phyloP scores from a whole-genome alignment of 2,329 filamentous ascomycete genomes.

The Fusarium compactum region DNA sequence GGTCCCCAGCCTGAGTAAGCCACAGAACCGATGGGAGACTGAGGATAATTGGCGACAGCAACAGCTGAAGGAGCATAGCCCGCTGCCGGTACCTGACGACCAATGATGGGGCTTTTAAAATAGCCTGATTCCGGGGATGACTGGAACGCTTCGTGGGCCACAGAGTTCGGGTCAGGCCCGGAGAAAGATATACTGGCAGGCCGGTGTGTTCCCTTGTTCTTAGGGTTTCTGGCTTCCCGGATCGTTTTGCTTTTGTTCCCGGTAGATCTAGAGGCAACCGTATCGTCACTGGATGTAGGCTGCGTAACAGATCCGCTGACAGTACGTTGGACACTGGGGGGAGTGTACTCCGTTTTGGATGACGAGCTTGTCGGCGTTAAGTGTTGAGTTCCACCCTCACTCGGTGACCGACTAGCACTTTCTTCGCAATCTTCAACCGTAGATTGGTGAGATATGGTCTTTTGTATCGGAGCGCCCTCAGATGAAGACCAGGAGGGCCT shows the following conservation, averaged over 20 bases:
- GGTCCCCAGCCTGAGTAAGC: slow-evolving; percentile 26
- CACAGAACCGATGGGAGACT: slow-evolving; percentile 18
- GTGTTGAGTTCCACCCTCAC: slow-evolving; percentile 15
- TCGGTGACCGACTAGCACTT: slow-evolving; percentile 12
- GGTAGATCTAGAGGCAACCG: slow-evolving; percentile 5
- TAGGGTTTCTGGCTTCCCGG: slow-evolving; percentile 25
- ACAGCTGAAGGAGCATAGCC: slow-evolving; percentile 15
- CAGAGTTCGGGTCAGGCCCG: slow-evolving; percentile 25
- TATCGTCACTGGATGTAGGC: slow-evolving; percentile 23
- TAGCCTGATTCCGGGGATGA: slow-evolving; percentile 28
- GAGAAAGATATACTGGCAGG: slow-evolving; percentile 23
- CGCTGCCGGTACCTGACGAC: slow-evolving; percentile 12
- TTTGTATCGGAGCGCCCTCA: neutral
- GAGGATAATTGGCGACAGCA: slow-evolving; percentile 20
- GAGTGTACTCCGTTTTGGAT: slow-evolving; percentile 26
- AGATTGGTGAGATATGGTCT: slow-evolving; percentile 4
- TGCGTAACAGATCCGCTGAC: slow-evolving; percentile 40
- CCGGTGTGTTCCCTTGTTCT: slow-evolving; percentile 28
- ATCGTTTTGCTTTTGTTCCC: slow-evolving; percentile 12
- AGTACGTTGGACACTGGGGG: slow-evolving; percentile 18
- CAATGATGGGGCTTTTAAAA: slow-evolving; percentile 23
- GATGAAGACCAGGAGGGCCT: slow-evolving; percentile 27
- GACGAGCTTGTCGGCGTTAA: slow-evolving; percentile 30
- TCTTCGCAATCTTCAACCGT: slow-evolving; percentile 20
- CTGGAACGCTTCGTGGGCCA: slow-evolving; percentile 22